phyloP scores from a whole-genome alignment of 306 rosid species.

The barrel medic (Medicago truncatula) region DNA sequence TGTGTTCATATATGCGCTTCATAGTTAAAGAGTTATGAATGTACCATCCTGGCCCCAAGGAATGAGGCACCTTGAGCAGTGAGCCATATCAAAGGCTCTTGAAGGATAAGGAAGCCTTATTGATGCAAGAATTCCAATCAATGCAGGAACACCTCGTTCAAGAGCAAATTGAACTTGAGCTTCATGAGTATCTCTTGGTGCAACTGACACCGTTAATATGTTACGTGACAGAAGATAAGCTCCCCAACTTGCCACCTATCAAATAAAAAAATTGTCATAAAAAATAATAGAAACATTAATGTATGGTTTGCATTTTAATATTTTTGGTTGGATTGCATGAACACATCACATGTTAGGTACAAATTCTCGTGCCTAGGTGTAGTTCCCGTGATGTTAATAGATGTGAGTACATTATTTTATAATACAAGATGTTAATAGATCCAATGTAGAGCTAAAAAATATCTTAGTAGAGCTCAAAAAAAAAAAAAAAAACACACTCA shows the following conservation, averaged over 20 bases:
- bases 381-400: constrained; percentile 14
- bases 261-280: constrained; percentile 1
- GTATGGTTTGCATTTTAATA: neutral
- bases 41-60: constrained; percentile 90
- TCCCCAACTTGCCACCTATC: constrained; percentile 97
- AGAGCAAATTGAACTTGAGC: constrained; percentile 97
- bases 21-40: neutral
- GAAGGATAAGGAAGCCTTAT: constrained; percentile 95
- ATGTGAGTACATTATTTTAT: neutral
- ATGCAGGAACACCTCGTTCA: constrained; percentile 93
- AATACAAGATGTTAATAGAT: neutral
- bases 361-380: constrained; percentile 6
- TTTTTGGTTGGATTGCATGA: neutral
- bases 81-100: constrained; percentile 95
- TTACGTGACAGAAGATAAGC: constrained; percentile 84
- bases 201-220: constrained; percentile 82
- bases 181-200: constrained; percentile 94
- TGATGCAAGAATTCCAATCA: constrained; percentile 91
- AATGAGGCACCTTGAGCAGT: constrained; percentile 98
- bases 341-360: neutral
- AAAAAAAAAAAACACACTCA: no score
- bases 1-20: no score
- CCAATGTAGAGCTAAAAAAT: neutral
- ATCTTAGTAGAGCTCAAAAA: no score
- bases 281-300: neutral